These are phyloP conservation scores for Fonsecaea monophora DNA, from an alignment of 2,329 filamentous ascomycete species.

Conservation along the genomic window DNA sequence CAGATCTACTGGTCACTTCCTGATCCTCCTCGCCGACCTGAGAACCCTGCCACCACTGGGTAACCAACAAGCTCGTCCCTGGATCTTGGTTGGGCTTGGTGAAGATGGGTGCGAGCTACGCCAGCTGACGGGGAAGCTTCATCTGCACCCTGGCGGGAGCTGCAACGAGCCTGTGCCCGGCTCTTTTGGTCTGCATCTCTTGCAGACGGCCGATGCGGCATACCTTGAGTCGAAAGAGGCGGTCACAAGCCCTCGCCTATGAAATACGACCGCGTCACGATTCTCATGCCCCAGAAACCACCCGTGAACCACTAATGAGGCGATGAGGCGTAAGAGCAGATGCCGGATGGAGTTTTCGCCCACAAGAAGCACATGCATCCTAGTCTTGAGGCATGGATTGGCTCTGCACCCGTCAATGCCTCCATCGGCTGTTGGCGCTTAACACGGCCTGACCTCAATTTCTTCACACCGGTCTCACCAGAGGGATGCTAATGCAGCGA, in stretches of 20 bases:
- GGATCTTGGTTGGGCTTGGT: background rate
- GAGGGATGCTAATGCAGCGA: slow-evolving; percentile 4
- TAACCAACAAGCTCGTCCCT: background rate
- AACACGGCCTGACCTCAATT: slow-evolving; percentile 1
- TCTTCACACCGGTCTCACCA: slow-evolving; percentile 2
- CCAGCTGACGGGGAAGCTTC: background rate
- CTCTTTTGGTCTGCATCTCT: background rate
- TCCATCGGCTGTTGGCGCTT: slow-evolving; percentile 5
- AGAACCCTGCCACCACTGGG: background rate
- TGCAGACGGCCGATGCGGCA: slow-evolving; percentile 3
- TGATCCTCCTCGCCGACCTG: background rate
- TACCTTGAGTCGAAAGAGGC: background rate
- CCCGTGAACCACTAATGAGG: background rate
- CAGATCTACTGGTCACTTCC: slow-evolving; percentile 4
- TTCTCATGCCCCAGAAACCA: slow-evolving; percentile 3
- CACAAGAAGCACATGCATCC: slow-evolving; percentile 3
- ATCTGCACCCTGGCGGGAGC: background rate
- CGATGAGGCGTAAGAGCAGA: background rate
- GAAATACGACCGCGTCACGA: background rate
- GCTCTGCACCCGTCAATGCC: slow-evolving; percentile 1
- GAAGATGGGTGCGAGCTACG: background rate
- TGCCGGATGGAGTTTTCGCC: slow-evolving; percentile 2
- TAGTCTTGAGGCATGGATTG: background rate
- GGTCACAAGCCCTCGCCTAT: slow-evolving; percentile 6
- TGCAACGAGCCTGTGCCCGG: background rate